Base-by-base conservation (phyloP, 148 eudicot genomes). In the Camellia japonica region DNA sequence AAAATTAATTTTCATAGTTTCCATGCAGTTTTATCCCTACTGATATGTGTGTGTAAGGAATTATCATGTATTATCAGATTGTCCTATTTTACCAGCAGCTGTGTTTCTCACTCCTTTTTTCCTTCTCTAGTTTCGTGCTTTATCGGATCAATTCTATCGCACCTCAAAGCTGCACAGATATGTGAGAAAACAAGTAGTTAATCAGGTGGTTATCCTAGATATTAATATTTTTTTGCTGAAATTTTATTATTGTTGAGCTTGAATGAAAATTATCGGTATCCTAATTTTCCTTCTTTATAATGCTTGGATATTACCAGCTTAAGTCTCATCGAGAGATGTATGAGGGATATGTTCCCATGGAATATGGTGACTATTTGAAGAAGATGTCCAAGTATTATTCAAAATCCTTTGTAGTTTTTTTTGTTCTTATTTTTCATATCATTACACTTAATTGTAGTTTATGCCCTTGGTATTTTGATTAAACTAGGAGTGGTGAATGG, bases 271-370 rank as follows among this genome's bases (percentile, higher is more conserved):
- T 80, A 64, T 52, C 6, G 66, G 61, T 38, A 68, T 66, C 47
- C 51, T 60, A 14, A 69, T 61, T 51, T 59, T 77, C 7, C 59
- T 55, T 70, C 20, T 77, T 15, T 56, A 10, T 68, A 74, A 66
- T 83, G 56, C 59, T 79, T 76, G 73, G 69, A 5, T 60, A 62
- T 85, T 77, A 44, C 77, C 92, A 95, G 99, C 99, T 95, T 20
- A 90, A 90, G 79, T 86, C 93, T 62, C 90, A 90, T 54, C 88
- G 88, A 64, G 94, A 89, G 60, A 59, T 76, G 82, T 95, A 95
- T 46, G 97, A 93, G 85, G 98, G 90, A 79, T 95, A 95, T 82
- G 98, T 95, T 78, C 94, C 98, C 46, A 95, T 95, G 98, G 97
- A 89, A 75, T 95, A 90, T 83, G 88, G 85, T 78, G 97, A 92